Conservation (phyloP, 2,329 filamentous ascomycete genomes). For the Plenodomus tracheiphilus region DNA sequence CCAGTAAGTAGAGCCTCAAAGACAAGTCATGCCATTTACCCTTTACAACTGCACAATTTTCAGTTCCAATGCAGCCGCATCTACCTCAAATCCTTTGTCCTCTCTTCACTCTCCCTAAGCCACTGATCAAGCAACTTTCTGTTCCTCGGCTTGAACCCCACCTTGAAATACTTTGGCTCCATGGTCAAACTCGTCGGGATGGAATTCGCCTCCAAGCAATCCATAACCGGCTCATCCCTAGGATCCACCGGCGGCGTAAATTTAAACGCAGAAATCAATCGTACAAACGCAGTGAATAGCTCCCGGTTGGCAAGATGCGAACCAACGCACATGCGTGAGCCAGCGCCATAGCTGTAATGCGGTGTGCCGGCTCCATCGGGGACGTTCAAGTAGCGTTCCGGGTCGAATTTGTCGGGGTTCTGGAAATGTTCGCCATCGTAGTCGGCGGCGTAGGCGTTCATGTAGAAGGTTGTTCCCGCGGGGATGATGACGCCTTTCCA, state of each 20-base stretch:
- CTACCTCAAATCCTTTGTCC: constrained; percentile 47
- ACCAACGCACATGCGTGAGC: constrained; percentile 52
- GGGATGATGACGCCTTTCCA: constrained; percentile 71
- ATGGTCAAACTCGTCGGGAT: constrained; percentile 54
- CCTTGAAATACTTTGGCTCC: constrained; percentile 57
- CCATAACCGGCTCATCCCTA: constrained; percentile 48
- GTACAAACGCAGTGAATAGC: constrained; percentile 52
- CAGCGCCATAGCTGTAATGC: constrained; percentile 55
- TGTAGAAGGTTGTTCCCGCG: constrained; percentile 75
- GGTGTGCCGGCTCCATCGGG: constrained; percentile 51
- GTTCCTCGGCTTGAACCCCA: constrained; percentile 52
- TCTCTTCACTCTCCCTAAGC: constrained; percentile 53
- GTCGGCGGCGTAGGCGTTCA: constrained; percentile 76
- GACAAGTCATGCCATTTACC: neutral
- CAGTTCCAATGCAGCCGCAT: neutral
- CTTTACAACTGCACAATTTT: too few relatives aligned
- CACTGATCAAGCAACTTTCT: constrained; percentile 48
- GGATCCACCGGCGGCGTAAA: constrained; percentile 47
- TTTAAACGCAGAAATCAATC: constrained; percentile 53
- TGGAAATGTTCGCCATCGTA: constrained; percentile 72
- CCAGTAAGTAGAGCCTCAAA: neutral
- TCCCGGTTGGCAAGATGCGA: constrained; percentile 50
- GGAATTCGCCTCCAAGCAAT: constrained; percentile 51
- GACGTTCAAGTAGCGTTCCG: constrained; percentile 67
- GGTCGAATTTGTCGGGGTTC: constrained; percentile 64